A percentile compares a stretch with the other conserved stretches of the same genome.
Conservation (phyloP, 1,139 yeast genomes). For the Blastobotrys malaysiensis region DNA sequence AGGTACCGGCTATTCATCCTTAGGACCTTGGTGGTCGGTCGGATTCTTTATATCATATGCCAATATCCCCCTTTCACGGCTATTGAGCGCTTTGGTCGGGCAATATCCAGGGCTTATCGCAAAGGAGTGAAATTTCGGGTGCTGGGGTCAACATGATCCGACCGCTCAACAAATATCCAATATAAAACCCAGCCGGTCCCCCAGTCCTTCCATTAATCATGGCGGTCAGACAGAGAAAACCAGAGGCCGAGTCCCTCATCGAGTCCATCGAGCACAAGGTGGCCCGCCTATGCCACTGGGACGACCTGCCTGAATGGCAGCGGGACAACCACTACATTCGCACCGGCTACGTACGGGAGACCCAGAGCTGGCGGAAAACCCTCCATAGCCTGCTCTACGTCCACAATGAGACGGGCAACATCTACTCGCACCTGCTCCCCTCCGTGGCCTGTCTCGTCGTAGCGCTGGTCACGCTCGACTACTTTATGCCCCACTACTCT, state of each 20-base stretch:
- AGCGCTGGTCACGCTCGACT: slow-evolving; percentile 14
- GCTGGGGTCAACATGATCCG: background rate
- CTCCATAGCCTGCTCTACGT: slow-evolving; percentile 54
- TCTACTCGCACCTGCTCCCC: slow-evolving; percentile 76
- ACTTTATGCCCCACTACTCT: slow-evolving; percentile 37
- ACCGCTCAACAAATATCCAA: background rate
- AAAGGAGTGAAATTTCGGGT: background rate
- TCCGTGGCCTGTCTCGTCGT: slow-evolving; percentile 36
- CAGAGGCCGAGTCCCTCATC: background rate
- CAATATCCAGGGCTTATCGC: too few species aligned
- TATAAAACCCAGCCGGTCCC: background rate
- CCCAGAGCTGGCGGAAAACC: slow-evolving; percentile 49
- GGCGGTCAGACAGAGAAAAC: background rate
- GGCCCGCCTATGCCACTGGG: slow-evolving; percentile 27
- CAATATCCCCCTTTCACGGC: too few species aligned
- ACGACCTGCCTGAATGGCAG: slow-evolving; percentile 76
- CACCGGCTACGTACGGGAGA: slow-evolving; percentile 70
- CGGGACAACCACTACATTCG: slow-evolving; percentile 74
- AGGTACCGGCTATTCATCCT: too few species aligned
- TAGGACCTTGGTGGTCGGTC: too few species aligned
- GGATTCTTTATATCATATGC: too few species aligned
- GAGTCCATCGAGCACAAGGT: slow-evolving; percentile 14
- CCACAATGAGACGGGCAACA: slow-evolving; percentile 83
- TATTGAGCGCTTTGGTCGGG: too few species aligned
- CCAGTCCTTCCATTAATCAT: background rate